phyloP scores from a whole-genome alignment of 2,329 filamentous ascomycete genomes.

The Chrysoporthe deuterocubensis region DNA sequence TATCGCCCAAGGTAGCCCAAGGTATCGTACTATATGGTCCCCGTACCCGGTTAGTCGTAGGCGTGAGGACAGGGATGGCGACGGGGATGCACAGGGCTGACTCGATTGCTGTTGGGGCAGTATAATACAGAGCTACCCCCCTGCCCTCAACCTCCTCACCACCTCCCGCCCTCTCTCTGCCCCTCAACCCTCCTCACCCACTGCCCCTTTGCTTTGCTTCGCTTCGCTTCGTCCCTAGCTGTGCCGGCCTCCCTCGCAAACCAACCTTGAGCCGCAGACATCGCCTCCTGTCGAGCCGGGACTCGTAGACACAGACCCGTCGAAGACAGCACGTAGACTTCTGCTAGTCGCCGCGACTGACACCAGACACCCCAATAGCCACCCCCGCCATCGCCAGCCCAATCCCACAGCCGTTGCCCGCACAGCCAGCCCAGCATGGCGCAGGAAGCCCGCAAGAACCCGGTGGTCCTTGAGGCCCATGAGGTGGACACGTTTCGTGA shows the following conservation, averaged over 20 bases:
- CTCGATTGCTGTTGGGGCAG: neutral
- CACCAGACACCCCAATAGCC: constrained; percentile 16
- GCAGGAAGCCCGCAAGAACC: constrained; percentile 50
- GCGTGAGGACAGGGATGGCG: constrained; percentile 1
- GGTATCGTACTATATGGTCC: no score
- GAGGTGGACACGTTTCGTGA: constrained; percentile 74
- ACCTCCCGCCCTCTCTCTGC: constrained; percentile 4
- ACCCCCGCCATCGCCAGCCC: constrained; percentile 30
- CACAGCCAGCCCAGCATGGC: constrained; percentile 44
- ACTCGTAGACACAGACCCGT: neutral
- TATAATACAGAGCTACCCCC: constrained; percentile 28
- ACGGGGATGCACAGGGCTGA: constrained; percentile 2
- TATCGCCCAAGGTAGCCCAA: neutral
- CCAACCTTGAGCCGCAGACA: no score
- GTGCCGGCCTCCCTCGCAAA: neutral
- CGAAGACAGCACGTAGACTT: neutral
- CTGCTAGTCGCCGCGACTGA: neutral
- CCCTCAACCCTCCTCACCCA: neutral
- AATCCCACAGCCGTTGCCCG: neutral
- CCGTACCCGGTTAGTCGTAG: no score
- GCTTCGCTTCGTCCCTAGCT: neutral
- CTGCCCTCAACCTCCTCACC: constrained; percentile 8
- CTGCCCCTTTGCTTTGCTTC: neutral
- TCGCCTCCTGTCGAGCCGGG: neutral
- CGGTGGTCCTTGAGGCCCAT: constrained; percentile 76